Base-by-base conservation (phyloP, 2,329 filamentous ascomycete species). In the Aspergillus sp. region DNA sequence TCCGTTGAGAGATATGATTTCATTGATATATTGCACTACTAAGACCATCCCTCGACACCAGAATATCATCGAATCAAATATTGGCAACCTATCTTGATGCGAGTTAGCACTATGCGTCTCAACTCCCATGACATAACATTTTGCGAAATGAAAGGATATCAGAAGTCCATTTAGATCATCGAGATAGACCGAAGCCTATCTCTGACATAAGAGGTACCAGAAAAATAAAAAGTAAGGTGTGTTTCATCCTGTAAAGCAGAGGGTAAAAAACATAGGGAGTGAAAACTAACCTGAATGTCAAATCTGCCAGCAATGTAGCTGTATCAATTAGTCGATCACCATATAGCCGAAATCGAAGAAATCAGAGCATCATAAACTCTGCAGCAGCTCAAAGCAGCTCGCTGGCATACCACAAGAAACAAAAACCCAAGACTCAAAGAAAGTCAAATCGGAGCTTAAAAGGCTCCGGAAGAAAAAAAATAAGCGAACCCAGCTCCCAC, bases 201-300 rank as follows among this genome's bases (percentile, higher is more conserved):
- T 83, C 87, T 95, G 89, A 91, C 86, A 92, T 92, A 95, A 96
- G 92, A 96, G 92, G 92, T 96, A 92, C 92, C 92, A 96, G 91
- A 96, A 93, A 93, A 89, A 82, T 81, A 82, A 80, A 78, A 75
- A 78, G 76, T 57, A 71, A 69, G 68, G 81, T 82, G 82, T 83
- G 82, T 87, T 84, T 94, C 90, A 93, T 94, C 90, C 92, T 85
- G 59, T 60, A 67, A 64, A 64, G 44, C 59, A 55, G 59, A 44
- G 56, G 17, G 58, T 44, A 48, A 57, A 10, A 61, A 58, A 57
- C 47, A 63, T 70, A 78, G 77, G 77, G 42, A 44, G 61, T 61
- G 21, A 53, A 55, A 47, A 54, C 54, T 54, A 30, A 62, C 54
- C 55, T 50, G 17, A 15, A 44, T 27, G 19, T n/a, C 23, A 52